A percentile compares a stretch with the other conserved stretches of the same genome.
phyloP scores from a whole-genome alignment of 2,329 filamentous ascomycete genomes.

The Phaeosphaeria sp. region DNA sequence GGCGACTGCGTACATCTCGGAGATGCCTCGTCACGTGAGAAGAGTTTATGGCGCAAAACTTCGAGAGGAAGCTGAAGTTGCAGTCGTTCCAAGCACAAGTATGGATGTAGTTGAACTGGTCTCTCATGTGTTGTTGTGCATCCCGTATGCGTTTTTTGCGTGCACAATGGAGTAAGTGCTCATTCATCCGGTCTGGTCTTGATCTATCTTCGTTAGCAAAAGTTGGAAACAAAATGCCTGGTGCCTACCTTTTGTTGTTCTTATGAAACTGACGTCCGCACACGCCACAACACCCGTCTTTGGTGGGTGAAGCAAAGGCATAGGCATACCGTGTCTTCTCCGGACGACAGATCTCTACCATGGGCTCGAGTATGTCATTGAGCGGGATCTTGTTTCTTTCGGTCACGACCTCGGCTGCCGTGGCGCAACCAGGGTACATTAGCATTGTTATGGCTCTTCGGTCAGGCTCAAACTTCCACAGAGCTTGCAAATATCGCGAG shows the following conservation, averaged over 20 bases:
- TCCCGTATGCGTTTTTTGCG: neutral
- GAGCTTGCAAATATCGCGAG: neutral
- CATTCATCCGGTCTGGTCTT: neutral
- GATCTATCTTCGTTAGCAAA: neutral
- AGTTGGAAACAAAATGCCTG: neutral
- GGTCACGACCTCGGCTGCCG: neutral
- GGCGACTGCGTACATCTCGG: neutral
- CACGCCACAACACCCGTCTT: neutral
- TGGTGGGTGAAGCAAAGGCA: neutral
- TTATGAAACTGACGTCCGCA: neutral
- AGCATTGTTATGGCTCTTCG: neutral
- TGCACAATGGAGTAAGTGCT: neutral
- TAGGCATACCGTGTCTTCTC: neutral
- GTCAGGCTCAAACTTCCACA: neutral
- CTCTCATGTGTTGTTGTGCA: neutral
- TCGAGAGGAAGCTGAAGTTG: neutral
- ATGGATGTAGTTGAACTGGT: neutral
- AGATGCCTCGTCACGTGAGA: neutral
- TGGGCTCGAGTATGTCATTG: neutral
- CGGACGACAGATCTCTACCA: neutral
- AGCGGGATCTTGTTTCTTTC: neutral
- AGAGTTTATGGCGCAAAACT: neutral
- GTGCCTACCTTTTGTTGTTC: neutral
- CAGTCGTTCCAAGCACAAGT: neutral
- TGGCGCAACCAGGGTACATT: neutral